phyloP scores from a whole-genome alignment of 2,329 filamentous ascomycete genomes.

The Pseudogymnoascus verrucosus region DNA sequence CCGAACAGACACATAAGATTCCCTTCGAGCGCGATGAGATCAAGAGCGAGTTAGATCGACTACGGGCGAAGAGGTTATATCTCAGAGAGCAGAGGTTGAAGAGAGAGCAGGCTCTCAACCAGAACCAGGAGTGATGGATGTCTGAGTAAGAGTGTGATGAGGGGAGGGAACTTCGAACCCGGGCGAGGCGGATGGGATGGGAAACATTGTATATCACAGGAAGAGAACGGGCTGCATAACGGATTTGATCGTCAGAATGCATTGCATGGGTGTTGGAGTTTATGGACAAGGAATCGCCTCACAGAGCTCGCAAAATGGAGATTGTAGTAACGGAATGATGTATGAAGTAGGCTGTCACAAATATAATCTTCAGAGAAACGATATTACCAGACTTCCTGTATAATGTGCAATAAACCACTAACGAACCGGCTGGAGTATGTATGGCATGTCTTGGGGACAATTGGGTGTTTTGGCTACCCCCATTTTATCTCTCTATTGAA shows the following conservation, averaged over 20 bases:
- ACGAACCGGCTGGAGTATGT: background rate
- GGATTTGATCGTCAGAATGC: background rate
- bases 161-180: slow-evolving; percentile 9
- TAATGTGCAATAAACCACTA: background rate
- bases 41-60: slow-evolving; percentile 50
- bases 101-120: slow-evolving; percentile 13
- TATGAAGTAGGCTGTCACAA: background rate
- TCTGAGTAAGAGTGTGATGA: background rate
- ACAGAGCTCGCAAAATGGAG: background rate
- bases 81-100: slow-evolving; percentile 30
- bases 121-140: background rate
- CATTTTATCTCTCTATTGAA: background rate
- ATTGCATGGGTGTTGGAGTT: slow-evolving; percentile 1
- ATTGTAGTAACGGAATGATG: background rate
- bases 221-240: slow-evolving; percentile 14
- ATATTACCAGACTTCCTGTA: background rate
- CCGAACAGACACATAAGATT: slow-evolving; percentile 66
- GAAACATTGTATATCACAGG: slow-evolving; percentile 10
- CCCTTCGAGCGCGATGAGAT: slow-evolving; percentile 78
- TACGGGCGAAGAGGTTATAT: slow-evolving; percentile 23
- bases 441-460: background rate
- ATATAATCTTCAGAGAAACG: background rate
- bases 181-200: background rate
- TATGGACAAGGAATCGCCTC: slow-evolving; percentile 1
- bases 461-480: background rate